These are phyloP conservation scores for Tylopilus balloui DNA, from an alignment of 768 basidiomycete species.

Conservation along the genomic window DNA sequence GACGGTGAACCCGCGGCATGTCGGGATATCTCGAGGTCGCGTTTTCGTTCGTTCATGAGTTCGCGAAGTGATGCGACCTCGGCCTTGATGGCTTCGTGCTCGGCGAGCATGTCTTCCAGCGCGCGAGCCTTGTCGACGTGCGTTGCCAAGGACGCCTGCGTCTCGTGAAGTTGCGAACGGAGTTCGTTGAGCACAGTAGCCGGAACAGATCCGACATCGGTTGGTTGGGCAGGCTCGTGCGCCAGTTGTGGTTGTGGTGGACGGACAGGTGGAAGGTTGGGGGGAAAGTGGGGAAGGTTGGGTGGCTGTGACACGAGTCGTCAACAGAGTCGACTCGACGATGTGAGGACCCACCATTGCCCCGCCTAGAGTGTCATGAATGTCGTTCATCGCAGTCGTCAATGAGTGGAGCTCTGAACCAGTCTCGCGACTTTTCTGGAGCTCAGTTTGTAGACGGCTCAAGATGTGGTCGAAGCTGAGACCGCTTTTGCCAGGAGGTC, in stretches of 20 bases:
- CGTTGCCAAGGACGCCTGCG: constrained; percentile 67
- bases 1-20: constrained; percentile 22
- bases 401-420: constrained; percentile 79
- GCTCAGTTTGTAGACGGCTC: constrained; percentile 81
- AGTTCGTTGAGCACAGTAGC: constrained; percentile 49
- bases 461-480: constrained; percentile 91
- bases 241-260: constrained; percentile 28
- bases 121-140: constrained; percentile 83
- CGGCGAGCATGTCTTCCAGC: constrained; percentile 74
- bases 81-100: constrained; percentile 78
- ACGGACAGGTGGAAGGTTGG: constrained; percentile 63
- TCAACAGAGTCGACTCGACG: no score
- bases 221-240: constrained; percentile 27
- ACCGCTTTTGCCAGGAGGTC: constrained; percentile 76
- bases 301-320: constrained; percentile 43
- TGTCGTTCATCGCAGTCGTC: constrained; percentile 79
- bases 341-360: constrained; percentile 69
- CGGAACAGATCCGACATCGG: constrained; percentile 26
- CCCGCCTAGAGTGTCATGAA: constrained; percentile 87
- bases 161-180: constrained; percentile 79
- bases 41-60: constrained; percentile 62
- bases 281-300: constrained; percentile 59
- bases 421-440: constrained; percentile 94
- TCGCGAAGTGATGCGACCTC: constrained; percentile 74
- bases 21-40: constrained; percentile 39